A percentile compares a stretch with the other conserved stretches of the same genome.
Evolutionary conservation across 805 yeast species (phyloP).

Genomic region (Saccharomycopsis sp.): DNA sequence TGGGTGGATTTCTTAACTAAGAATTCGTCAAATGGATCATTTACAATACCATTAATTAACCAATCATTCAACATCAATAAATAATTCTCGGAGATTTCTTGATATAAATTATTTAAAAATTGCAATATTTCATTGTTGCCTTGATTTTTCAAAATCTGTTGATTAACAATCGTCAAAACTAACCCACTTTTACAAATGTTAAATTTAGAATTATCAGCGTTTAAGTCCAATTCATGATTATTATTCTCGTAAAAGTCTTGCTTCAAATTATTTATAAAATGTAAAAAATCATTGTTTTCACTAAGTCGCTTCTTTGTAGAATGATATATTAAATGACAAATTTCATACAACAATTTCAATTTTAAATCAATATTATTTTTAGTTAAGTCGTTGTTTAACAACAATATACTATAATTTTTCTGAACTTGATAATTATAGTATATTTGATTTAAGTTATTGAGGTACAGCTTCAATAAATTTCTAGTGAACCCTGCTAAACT

Average conservation of each 20-base stretch:
- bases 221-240: constrained; percentile 36
- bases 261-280: constrained; percentile 36
- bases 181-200: constrained; percentile 73
- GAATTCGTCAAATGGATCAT: constrained; percentile 81
- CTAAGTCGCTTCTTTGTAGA: constrained; percentile 37
- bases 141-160: constrained; percentile 44
- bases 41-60: constrained; percentile 66
- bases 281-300: constrained; percentile 32
- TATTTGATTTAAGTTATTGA: constrained; percentile 23
- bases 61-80: constrained; percentile 67
- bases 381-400: constrained; percentile 16
- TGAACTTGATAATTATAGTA: constrained; percentile 21
- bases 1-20: constrained; percentile 44
- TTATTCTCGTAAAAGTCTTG: constrained; percentile 25
- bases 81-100: constrained; percentile 55
- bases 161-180: constrained; percentile 55
- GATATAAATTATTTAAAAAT: constrained; percentile 47
- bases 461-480: constrained; percentile 33
- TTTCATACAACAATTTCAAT: constrained; percentile 51
- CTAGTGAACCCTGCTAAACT: constrained; percentile 59
- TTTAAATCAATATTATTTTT: constrained; percentile 27
- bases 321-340: constrained; percentile 44
- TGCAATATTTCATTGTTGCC: constrained; percentile 58
- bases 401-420: constrained; percentile 9
- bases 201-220: constrained; percentile 46